Evolutionary conservation across 2,329 filamentous ascomycete genomes (phyloP), one percentile per base, ranked within the genome.

Genomic region (Apiospora hydei): DNA sequence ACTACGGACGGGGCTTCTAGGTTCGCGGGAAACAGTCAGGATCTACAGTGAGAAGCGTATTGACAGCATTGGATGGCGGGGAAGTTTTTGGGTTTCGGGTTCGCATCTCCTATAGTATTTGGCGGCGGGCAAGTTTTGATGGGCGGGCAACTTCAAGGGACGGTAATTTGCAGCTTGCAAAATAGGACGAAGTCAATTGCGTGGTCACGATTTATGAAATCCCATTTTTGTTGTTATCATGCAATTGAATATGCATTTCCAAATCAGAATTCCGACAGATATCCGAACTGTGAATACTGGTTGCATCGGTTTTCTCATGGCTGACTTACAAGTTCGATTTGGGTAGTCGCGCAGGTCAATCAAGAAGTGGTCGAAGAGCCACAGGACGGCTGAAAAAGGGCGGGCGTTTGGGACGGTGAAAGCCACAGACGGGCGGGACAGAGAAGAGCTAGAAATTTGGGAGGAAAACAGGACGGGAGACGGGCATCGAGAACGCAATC

Each of bases 171-270:
- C 57, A 10, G 57, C 57, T 41, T 64, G 57, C 41, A 64, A 64
- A 64, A 41, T 64, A 64, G 57, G 57, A 64, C 21, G 34, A 64
- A 41, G 57, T 41, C 57, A 64, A 64, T 64, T 64, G 57, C 57
- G 57, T n/a, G 34, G 57, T 41, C 34, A 64, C 34, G 57, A 64
- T 64, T 64, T 64, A 64, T 64, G 57, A 64, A 64, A 64, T 61
- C 53, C 38, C 53, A 38, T 61, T 14, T 61, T 61, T 30, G n/a
- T 38, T 21, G 38, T 61, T 34, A 61, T 38, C 21, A 38, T 21
- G 4, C 38, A 61, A 16, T 61, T 38, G 4, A 53, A 57, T 0
- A 30, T 6, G 14, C 4, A 18, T 57, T 21, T 18, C 4, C 14
- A 30, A 57, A 16, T 38, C 3, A 16, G 3, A 1, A 61, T 21